These are phyloP conservation scores for Globisporangium spinosum DNA, from an alignment of 352 stramenopile species.

Conservation along the genomic window DNA sequence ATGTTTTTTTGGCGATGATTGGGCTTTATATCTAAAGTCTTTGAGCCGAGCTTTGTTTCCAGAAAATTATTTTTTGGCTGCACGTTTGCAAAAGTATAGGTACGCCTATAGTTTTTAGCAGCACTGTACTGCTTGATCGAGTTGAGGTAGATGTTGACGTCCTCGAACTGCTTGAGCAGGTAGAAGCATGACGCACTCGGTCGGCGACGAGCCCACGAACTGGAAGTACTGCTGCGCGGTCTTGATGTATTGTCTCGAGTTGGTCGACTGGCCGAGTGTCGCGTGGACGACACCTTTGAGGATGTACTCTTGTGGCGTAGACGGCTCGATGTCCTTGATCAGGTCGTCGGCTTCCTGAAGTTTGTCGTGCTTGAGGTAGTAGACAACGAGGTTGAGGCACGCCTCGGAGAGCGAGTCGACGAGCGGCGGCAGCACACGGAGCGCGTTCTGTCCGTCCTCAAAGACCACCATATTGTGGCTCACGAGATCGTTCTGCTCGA, in stretches of 20 bases:
- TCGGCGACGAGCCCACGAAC: conserved; percentile 91
- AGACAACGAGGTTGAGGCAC: conserved; percentile 94
- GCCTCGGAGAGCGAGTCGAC: conserved; percentile 92
- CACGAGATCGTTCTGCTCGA: conserved; percentile 93
- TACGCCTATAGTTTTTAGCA: too few species aligned
- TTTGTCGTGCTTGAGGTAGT: conserved; percentile 91
- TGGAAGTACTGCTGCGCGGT: conserved; percentile 93
- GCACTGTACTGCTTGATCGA: conserved; percentile 94
- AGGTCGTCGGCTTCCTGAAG: conserved; percentile 93
- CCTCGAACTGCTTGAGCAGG: conserved; percentile 94
- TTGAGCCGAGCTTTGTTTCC: too few species aligned
- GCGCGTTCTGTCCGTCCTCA: conserved; percentile 90
- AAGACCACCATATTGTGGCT: conserved; percentile 96
- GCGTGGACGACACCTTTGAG: conserved; percentile 91
- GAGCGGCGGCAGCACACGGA: conserved; percentile 90
- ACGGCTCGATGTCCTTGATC: conserved; percentile 93
- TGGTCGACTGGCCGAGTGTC: conserved; percentile 85
- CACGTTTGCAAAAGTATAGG: too few species aligned
- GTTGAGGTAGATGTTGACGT: conserved; percentile 97
- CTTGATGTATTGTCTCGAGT: conserved; percentile 90
- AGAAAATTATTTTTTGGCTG: too few species aligned
- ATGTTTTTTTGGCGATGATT: too few species aligned
- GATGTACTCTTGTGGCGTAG: conserved; percentile 92
- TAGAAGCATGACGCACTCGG: conserved; percentile 96
- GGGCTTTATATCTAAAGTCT: too few species aligned